Percentiles rank a stretch among this genome's conserved stretches.
Conservation (phyloP, 305 asterid genomes). For the Withania somnifera region DNA sequence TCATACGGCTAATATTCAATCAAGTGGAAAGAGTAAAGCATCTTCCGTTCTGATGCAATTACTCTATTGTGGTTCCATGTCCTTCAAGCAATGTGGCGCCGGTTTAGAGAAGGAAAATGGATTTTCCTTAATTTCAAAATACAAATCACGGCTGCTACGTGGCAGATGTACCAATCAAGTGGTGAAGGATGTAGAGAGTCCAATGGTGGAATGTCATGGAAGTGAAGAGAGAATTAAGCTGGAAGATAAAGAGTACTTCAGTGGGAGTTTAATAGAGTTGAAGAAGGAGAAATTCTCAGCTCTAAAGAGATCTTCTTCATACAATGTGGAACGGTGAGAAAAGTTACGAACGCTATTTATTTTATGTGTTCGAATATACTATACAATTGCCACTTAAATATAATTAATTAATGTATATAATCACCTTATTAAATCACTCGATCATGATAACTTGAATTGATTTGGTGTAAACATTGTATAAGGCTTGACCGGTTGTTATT, state of each 20-base stretch:
- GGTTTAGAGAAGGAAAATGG: conserved; percentile 24
- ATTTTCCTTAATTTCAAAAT: conserved; percentile 42
- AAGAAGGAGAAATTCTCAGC: conserved; percentile 39
- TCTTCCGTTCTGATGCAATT: conserved; percentile 74
- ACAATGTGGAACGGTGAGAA: conserved; percentile 59
- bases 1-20: not conserved
- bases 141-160: conserved; percentile 50
- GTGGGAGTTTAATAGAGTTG: conserved; percentile 68
- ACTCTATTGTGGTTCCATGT: conserved; percentile 59
- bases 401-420: too few species aligned
- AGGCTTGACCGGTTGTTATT: not conserved
- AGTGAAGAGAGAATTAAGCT: conserved; percentile 17
- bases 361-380: too few species aligned
- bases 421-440: too few species aligned
- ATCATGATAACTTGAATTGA: too few species aligned
- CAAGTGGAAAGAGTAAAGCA: conserved; percentile 21
- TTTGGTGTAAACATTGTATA: too few species aligned
- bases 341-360: not conserved
- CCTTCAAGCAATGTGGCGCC: conserved; percentile 70
- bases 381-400: too few species aligned
- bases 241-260: conserved; percentile 76
- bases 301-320: conserved; percentile 64
- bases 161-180: conserved; percentile 20
- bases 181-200: conserved; percentile 20
- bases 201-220: conserved; percentile 4